Evolutionary conservation across 768 basidiomycete species (phyloP), one percentile per base, ranked within the genome.

Genomic region (Phlegmacium glaucopus): DNA sequence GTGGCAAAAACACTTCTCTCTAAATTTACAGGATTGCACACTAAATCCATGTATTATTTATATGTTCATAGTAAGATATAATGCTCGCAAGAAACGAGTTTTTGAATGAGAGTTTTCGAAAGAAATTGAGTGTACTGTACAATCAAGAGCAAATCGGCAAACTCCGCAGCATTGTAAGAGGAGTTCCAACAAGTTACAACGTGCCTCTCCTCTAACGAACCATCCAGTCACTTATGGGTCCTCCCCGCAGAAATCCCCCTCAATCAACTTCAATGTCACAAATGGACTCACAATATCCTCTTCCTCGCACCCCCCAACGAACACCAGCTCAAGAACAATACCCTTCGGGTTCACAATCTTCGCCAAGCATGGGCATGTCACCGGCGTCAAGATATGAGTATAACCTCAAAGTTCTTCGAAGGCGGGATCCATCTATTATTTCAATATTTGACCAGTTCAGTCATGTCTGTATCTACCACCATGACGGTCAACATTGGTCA

Each of bases 361-460:
- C 56, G 17, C 54, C 60, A 30, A 67, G 55, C 48, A 54, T 69
- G 41, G 78, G 80, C 52, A 87, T 86, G 82, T 78, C 84, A 4
- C 74, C 82, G 10, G 74, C 77, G 7, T 77, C 81, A 26, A 68
- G 84, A 61, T 90, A 91, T 63, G 67, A 78, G 54, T 78, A 80
- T 65, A 92, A 92, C 70, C 79, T 92, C 69, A 88, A 82, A 59
- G 87, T 89, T 48, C 74, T 93, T 18, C 78, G 84, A 41, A 78
- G 86, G 51, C 77, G 87, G 59, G 90, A 93, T 60, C 81, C 89
- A 10, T 80, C 86, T 28, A 90, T 93, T 56, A 69, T 77, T 45
- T 81, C 83, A 27, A 89, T 92, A 57, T 82, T 90, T 56, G 90
- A 93, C 69, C 87, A 90, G 58, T 90, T 91, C 73, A 87, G 84